phyloP scores from a whole-genome alignment of 768 basidiomycete genomes.

The Psilocybe subaeruginosa region DNA sequence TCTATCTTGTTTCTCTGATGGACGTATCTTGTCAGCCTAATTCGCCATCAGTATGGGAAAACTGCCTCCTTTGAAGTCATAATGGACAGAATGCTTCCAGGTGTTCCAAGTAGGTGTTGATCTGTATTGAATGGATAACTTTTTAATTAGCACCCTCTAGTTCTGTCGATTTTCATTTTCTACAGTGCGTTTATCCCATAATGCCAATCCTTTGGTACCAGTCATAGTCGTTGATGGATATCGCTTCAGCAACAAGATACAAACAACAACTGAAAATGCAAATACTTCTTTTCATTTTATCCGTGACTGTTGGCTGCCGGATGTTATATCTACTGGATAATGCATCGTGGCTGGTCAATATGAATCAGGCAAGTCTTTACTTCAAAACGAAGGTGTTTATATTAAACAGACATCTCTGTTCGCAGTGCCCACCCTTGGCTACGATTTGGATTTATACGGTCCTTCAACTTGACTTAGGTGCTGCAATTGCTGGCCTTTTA shows the following conservation, averaged over 20 bases:
- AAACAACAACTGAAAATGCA: constrained; percentile 61
- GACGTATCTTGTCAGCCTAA: constrained; percentile 49
- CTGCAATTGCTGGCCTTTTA: constrained; percentile 58
- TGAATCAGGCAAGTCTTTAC: constrained; percentile 61
- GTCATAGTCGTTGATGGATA: neutral
- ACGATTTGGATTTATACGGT: constrained; percentile 81
- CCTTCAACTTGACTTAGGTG: constrained; percentile 67
- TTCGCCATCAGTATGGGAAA: constrained; percentile 79
- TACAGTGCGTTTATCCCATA: constrained; percentile 53
- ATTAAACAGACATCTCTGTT: neutral
- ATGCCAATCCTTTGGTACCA: neutral
- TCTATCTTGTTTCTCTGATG: constrained; percentile 5
- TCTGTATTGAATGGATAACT: neutral
- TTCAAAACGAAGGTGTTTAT: neutral
- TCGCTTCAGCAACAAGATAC: constrained; percentile 59
- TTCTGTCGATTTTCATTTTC: constrained; percentile 75
- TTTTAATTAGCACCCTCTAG: constrained; percentile 34
- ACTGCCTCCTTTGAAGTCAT: constrained; percentile 51
- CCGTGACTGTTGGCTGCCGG: constrained; percentile 59
- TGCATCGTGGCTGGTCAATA: constrained; percentile 71
- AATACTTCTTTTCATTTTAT: constrained; percentile 58
- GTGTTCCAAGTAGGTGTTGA: constrained; percentile 68
- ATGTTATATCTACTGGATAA: constrained; percentile 73
- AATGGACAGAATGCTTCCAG: constrained; percentile 59
- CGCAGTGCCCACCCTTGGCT: constrained; percentile 74